phyloP scores from a whole-genome alignment of 495 filamentous ascomycete genomes.

The Podospora appendiculata region DNA sequence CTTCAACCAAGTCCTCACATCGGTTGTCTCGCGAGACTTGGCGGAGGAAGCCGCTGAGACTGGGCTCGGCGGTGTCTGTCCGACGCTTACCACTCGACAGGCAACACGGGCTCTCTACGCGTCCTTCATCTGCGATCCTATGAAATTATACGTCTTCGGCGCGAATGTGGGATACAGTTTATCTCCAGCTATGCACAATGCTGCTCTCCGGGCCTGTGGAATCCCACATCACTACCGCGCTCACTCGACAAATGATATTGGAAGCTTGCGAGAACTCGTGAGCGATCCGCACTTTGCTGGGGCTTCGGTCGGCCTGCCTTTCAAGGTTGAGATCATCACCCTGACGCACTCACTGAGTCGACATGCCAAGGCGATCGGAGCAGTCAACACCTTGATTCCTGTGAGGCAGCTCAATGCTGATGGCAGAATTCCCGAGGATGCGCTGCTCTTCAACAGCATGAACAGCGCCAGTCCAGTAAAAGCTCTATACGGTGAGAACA shows the following conservation, averaged over 20 bases:
- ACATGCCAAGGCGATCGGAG: conserved; percentile 66
- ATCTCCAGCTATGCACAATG: conserved; percentile 70
- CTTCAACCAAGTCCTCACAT: conserved; percentile 59
- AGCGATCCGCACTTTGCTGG: conserved; percentile 61
- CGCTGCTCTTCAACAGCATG: conserved; percentile 48
- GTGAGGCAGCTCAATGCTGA: conserved; percentile 49
- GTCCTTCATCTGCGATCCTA: conserved; percentile 47
- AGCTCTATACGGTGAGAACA: conserved; percentile 70
- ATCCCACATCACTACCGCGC: conserved; percentile 58
- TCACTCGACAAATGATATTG: conserved; percentile 50
- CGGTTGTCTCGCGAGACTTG: conserved; percentile 52
- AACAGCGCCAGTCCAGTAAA: conserved; percentile 55
- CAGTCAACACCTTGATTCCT: conserved; percentile 68
- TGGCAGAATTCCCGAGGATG: conserved; percentile 51
- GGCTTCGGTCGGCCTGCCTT: conserved; percentile 63
- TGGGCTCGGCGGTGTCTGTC: conserved; percentile 1
- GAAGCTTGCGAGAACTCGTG: conserved; percentile 51
- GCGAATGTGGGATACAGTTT: conserved; percentile 62
- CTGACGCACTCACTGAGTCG: conserved; percentile 58
- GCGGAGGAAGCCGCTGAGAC: conserved; percentile 8
- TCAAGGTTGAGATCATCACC: conserved; percentile 60
- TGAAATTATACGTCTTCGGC: conserved; percentile 65
- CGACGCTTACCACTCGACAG: conserved; percentile 51
- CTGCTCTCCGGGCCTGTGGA: conserved; percentile 57
- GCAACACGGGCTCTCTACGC: conserved; percentile 47